Base-by-base conservation (phyloP, 2,329 filamentous ascomycete species). In the Cladosporium phlei region DNA sequence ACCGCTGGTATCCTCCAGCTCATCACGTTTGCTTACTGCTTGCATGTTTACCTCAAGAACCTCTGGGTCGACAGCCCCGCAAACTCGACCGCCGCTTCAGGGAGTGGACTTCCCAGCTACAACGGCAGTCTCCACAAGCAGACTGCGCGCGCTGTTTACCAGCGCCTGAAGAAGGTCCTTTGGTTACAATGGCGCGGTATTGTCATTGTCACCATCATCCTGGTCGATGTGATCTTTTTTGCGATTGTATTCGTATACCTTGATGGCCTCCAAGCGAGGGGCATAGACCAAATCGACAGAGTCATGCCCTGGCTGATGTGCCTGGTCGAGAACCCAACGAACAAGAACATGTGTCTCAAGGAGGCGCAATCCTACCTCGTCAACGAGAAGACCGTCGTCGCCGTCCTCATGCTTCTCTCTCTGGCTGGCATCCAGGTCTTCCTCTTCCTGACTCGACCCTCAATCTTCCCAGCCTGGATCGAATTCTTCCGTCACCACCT, bases 151-250 rank as follows among this genome's bases (percentile, higher is more conserved):
- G 89, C 94, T 60, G 88, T 94, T 2, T 96, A 94, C 63, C 83
- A 86, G 53, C 82, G 93, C 57, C 80, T 98, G 28, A 82, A 83
- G 54, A 85, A 89, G 55, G 89, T 97, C 14, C 78, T 98, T 28
- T 82, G 86, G 63, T 79, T 97, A 3, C 93, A 98, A 67, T 98
- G 93, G 93, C 80, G 91, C 57, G 91, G 90, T 34, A 91, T 96
- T 50, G 80, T 82, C 33, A 87, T 97, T 51, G 89, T 96, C 11
- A 73, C 94, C 43, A 85, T 96, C 63, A 95, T 97, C 56, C 79
- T 96, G 48, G 79, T 81, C 50, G 90, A 97, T 63, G 88, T 97
- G 52, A 82, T 96, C 59, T 95, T 95, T 75, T 96, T 97, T 68
- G 84, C 90, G 2, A 75, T 95, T 35, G 78, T 95, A 46, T 97